Base-by-base conservation (phyloP, 345 rosid genomes). In the Psidium guajava region DNA sequence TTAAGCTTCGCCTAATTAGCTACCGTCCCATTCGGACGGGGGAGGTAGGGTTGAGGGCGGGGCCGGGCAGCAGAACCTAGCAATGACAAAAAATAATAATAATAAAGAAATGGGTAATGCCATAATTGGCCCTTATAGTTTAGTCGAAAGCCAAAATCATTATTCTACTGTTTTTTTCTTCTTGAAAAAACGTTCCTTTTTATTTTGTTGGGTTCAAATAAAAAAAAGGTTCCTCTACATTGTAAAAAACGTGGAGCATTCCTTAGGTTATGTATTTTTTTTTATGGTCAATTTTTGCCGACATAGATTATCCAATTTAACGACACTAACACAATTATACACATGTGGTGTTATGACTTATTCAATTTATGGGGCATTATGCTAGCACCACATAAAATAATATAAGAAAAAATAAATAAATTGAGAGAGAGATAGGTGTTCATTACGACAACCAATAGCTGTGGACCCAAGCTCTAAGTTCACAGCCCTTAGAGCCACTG, bases 401-500 rank as follows among this genome's bases (percentile, higher is more conserved):
- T 40, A 40, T 40, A 40, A 2, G 5, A n/a, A n/a, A n/a, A 40
- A 40, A 40, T 2, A 40, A 40, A 40, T 36, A 28, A 28, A 61
- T 61, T 28, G 42, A 54, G 42, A 61, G 21, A 27, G 40, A 15
- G 11, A 61, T 28, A 11, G 42, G 42, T 27, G 21, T 61, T 42
- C 1, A 7, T 27, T 28, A 8, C 11, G 0, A 28, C 0, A 0
- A 18, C 11, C 42, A 42, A 40, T 61, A 27, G 5, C 11, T 27
- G 10, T 21, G 40, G 15, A 27, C 20, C 15, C 40, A 61, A 61
- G 10, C 74, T 61, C 74, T 61, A 61, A 28, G 20, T 21, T 61
- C 0, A 0, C 11, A 0, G 21, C 74, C 74, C 28, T 16, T 3
- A 7, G 2, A 16, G 74, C 42, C 42, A 15, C 0, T 14, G 73